Evolutionary conservation across 75 land plant species (phyloP), one percentile per base, ranked within the genome.

Genomic region (Pseudotsuga menziesii): DNA sequence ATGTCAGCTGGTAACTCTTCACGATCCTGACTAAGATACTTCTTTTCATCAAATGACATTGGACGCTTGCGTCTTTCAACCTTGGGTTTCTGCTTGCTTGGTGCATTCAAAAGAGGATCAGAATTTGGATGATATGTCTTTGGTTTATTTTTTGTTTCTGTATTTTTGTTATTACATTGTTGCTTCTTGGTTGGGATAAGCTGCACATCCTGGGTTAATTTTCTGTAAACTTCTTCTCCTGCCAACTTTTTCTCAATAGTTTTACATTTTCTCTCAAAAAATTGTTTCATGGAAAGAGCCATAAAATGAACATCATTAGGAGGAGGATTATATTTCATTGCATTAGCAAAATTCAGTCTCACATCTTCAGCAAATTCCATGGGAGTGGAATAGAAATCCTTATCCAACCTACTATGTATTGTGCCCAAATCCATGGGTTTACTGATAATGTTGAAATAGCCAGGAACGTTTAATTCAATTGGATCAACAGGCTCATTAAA

Each of bases 341-440:
- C 94, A 84, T 94, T 94, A 0, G 91, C 57, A 70, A 94, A 94
- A 0, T 94, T 94, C 36, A 94, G 74, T 58, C 85, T 82, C 22
- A 94, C 86, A 87, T 94, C 98, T 13, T 82, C 88, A 13, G 87
- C 91, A 84, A 94, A 94, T 61, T 87, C 89, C 32, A 72, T 72
- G 57, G 82, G 72, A 11, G 63, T 52, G 2, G 55, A n/a, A 74
- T 94, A 94, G 32, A 64, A 35, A 44, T 79, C 75, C 1, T 63
- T 78, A 5, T 81, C 85, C n/a, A 94, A 74, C 52, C 81, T 90
- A 29, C 76, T 57, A 60, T 89, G 86, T 14, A 94, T 67, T 17
- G 97, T 94, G n/a, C 97, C 92, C 80, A 94, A 72, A 83, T 94
- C 97, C 97, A 94, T 94, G 13, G 97, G 97, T n/a, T 81, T 39